These are phyloP conservation scores for Flammula alnicola DNA, from an alignment of 1,284 basidiomycete genomes.

Conservation along the genomic window DNA sequence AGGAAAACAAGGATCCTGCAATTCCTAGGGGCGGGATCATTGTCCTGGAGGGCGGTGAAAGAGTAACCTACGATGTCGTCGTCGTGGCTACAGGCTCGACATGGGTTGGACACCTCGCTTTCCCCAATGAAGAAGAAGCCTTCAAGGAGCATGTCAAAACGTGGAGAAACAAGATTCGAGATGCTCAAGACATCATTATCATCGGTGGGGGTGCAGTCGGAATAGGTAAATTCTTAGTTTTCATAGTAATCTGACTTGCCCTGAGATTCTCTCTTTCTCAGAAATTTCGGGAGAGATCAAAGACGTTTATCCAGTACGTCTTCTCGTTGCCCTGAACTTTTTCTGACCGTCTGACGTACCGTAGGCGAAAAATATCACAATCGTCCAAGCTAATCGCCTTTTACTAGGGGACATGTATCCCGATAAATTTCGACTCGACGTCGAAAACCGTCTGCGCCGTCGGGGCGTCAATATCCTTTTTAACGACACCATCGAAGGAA, in stretches of 20 bases:
- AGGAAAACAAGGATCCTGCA: slow-evolving; percentile 38
- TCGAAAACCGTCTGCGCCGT: slow-evolving; percentile 45
- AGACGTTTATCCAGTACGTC: slow-evolving; percentile 51
- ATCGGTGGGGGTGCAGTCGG: slow-evolving; percentile 69
- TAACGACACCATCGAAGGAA: slow-evolving; percentile 56
- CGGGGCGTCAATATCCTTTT: slow-evolving; percentile 58
- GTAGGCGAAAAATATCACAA: slow-evolving; percentile 63
- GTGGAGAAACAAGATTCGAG: slow-evolving; percentile 51
- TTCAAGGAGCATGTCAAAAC: slow-evolving; percentile 42
- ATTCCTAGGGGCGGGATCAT: slow-evolving; percentile 46
- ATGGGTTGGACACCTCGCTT: slow-evolving; percentile 53
- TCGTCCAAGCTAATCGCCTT: slow-evolving; percentile 58
- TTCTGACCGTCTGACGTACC: slow-evolving; percentile 3
- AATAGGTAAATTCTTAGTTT: slow-evolving; percentile 44
- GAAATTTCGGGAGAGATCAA: slow-evolving; percentile 65
- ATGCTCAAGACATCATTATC: slow-evolving; percentile 54
- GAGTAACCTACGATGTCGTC: slow-evolving; percentile 53
- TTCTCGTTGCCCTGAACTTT: not conserved
- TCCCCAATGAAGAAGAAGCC: slow-evolving; percentile 47
- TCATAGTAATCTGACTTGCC: not conserved
- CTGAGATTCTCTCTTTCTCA: slow-evolving; percentile 26
- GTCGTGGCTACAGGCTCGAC: slow-evolving; percentile 61
- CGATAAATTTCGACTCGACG: slow-evolving; percentile 53
- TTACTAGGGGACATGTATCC: slow-evolving; percentile 67
- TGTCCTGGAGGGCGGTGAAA: slow-evolving; percentile 50